Percentiles rank a stretch among this genome's conserved stretches.
Evolutionary conservation across 306 rosid genomes (phyloP).

Genomic region (Betula pendula): DNA sequence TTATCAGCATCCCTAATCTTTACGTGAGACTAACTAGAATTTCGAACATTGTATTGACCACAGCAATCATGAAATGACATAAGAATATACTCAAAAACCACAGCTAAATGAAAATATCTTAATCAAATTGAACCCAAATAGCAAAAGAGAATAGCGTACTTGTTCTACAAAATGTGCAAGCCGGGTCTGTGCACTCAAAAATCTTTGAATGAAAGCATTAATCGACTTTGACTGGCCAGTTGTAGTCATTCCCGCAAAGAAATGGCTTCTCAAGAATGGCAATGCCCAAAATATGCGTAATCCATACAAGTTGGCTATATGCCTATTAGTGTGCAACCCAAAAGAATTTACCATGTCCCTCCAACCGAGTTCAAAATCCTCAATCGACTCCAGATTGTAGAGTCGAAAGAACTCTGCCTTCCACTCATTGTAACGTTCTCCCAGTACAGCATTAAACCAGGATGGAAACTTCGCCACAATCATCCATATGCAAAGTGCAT

Average conservation of each 20-base stretch:
- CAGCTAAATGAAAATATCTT: not conserved
- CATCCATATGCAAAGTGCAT: slow-evolving; percentile 97
- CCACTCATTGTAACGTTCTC: slow-evolving; percentile 97
- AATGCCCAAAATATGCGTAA: slow-evolving; percentile 80
- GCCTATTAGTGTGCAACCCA: slow-evolving; percentile 86
- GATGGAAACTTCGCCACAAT: slow-evolving; percentile 96
- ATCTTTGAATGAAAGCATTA: slow-evolving; percentile 92
- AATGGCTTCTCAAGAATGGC: slow-evolving; percentile 91
- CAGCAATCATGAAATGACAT: not conserved
- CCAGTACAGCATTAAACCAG: slow-evolving; percentile 95
- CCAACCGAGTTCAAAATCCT: slow-evolving; percentile 90
- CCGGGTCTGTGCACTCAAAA: slow-evolving; percentile 88
- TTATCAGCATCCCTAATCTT: not conserved
- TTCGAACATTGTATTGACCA: not conserved
- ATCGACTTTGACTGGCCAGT: slow-evolving; percentile 87
- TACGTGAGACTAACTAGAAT: not conserved
- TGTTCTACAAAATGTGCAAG: slow-evolving; percentile 94
- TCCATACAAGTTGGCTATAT: slow-evolving; percentile 72
- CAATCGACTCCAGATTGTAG: slow-evolving; percentile 80
- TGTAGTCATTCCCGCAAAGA: slow-evolving; percentile 90
- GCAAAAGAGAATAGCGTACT: slow-evolving; percentile 42
- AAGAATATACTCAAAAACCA: not conserved
- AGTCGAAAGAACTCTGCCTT: slow-evolving; percentile 85
- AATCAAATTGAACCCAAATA: slow-evolving; percentile 7
- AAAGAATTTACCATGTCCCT: slow-evolving; percentile 84